Evolutionary conservation across 345 rosid genomes (phyloP).

Genomic region (Aurinia saxatilis): DNA sequence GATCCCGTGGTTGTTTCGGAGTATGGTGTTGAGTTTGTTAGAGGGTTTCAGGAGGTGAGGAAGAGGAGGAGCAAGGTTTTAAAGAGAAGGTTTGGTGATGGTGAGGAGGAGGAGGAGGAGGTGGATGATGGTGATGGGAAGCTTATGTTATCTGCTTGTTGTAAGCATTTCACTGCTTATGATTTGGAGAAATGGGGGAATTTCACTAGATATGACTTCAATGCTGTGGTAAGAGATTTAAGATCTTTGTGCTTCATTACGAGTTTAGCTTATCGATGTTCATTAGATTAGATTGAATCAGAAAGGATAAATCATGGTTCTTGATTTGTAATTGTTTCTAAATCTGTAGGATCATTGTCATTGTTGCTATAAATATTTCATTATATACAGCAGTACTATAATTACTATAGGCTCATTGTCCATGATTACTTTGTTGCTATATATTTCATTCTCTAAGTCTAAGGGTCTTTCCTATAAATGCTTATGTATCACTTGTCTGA

Average conservation of each 20-base stretch:
- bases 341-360: not conserved
- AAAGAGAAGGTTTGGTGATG: conserved; percentile 7
- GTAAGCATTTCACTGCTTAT: conserved; percentile 89
- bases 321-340: not conserved
- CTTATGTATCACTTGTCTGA: not conserved
- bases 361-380: no score
- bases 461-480: not conserved
- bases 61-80: conserved; percentile 18
- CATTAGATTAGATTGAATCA: not conserved
- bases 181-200: conserved; percentile 81
- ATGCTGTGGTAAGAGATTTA: conserved; percentile 59
- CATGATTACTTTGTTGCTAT: no score
- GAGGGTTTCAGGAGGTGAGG: conserved; percentile 56
- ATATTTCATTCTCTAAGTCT: no score
- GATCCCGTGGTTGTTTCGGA: conserved; percentile 79
- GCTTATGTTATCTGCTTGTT: conserved; percentile 90
- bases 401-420: no score
- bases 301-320: not conserved
- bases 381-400: no score
- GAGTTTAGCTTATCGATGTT: not conserved
- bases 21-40: conserved; percentile 64
- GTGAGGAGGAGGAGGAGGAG: conserved; percentile 2
- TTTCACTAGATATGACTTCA: conserved; percentile 72
- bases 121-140: conserved; percentile 31
- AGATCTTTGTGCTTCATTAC: not conserved